phyloP scores from a whole-genome alignment of 1,284 basidiomycete species.

The Puccinia coronata region DNA sequence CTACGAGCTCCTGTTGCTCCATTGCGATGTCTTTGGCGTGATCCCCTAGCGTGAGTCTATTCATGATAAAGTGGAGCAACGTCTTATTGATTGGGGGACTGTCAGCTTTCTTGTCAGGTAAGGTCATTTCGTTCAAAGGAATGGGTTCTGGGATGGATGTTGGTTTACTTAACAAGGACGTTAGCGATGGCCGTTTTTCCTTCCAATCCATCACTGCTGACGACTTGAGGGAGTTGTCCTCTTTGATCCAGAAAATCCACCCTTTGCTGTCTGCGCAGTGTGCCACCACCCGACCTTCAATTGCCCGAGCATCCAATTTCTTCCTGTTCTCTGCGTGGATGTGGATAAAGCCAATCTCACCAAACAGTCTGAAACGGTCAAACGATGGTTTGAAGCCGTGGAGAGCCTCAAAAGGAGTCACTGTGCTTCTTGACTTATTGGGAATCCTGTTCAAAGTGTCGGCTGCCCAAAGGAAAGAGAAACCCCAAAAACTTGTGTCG shows the following conservation, averaged over 20 bases:
- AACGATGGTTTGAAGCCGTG: neutral
- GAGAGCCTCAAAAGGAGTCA: slow-evolving; percentile 6
- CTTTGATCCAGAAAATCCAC: neutral
- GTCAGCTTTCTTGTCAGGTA: neutral
- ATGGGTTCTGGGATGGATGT: no score
- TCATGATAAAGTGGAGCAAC: neutral
- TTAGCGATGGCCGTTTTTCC: no score
- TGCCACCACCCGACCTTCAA: neutral
- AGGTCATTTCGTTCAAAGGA: neutral
- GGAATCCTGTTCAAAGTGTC: neutral
- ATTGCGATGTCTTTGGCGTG: no score
- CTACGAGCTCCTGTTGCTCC: no score
- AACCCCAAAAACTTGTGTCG: no score
- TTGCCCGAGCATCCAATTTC: neutral
- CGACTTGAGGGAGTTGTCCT: neutral
- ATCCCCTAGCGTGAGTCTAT: neutral
- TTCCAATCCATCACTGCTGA: neutral
- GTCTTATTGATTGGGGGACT: neutral
- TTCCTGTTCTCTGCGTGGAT: neutral
- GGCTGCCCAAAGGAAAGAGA: no score
- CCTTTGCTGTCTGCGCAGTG: neutral
- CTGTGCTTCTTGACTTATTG: neutral
- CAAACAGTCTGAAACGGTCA: neutral
- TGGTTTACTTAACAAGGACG: no score
- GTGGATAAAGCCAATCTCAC: neutral